Conservation (phyloP, 1,139 yeast species). For the Meyerozyma carpophila region DNA sequence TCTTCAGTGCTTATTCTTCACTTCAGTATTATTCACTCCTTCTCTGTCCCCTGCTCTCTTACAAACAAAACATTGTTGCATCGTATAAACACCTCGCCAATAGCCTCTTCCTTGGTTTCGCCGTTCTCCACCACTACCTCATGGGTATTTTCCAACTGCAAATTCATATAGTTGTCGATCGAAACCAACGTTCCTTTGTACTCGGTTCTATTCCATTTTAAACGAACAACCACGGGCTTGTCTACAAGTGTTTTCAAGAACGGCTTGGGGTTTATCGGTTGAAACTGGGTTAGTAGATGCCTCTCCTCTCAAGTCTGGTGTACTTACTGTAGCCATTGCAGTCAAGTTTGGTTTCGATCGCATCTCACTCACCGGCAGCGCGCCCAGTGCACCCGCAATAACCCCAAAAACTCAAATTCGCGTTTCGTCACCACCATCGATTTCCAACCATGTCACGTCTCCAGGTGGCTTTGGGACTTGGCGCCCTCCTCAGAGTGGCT, state of each 20-base stretch:
- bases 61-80: slow-evolving; percentile 75
- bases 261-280: slow-evolving; percentile 70
- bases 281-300: slow-evolving; percentile 9
- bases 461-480: slow-evolving; percentile 22
- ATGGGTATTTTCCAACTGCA: slow-evolving; percentile 67
- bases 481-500: slow-evolving; percentile 26
- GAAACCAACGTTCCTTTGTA: slow-evolving; percentile 77
- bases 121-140: slow-evolving; percentile 50
- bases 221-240: slow-evolving; percentile 69
- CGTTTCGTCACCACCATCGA: neutral
- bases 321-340: slow-evolving; percentile 16
- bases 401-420: slow-evolving; percentile 3
- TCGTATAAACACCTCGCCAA: slow-evolving; percentile 83
- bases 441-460: slow-evolving; percentile 15
- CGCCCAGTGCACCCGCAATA: slow-evolving; percentile 6
- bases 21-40: too few species aligned
- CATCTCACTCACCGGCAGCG: slow-evolving; percentile 1
- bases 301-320: neutral
- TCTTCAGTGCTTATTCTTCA: neutral
- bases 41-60: slow-evolving; percentile 25
- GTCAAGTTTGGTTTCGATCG: neutral
- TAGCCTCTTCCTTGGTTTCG: slow-evolving; percentile 40
- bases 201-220: slow-evolving; percentile 92
- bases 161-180: slow-evolving; percentile 89
- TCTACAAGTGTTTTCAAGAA: slow-evolving; percentile 72